Conservation (phyloP, 495 filamentous ascomycete species). For the Lophium mytilinum region DNA sequence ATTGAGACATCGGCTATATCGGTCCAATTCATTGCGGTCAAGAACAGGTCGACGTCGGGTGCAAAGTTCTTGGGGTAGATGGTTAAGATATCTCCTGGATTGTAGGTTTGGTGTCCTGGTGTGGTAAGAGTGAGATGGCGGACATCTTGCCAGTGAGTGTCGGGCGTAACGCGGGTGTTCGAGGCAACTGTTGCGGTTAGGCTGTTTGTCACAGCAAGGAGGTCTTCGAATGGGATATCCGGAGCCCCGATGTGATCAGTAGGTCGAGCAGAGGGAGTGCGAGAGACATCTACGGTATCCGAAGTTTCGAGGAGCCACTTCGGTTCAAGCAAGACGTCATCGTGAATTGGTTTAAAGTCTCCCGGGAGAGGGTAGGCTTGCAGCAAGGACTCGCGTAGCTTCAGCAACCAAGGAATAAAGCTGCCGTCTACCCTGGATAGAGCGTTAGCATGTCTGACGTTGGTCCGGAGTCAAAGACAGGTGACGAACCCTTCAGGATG, state of each 20-base stretch:
- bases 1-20: slow-evolving; percentile 59
- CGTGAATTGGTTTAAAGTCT: slow-evolving; percentile 60
- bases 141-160: slow-evolving; percentile 88
- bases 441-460: slow-evolving; percentile 19
- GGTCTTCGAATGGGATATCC: slow-evolving; percentile 32
- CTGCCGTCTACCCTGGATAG: slow-evolving; percentile 62
- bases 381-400: slow-evolving; percentile 56
- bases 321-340: slow-evolving; percentile 66
- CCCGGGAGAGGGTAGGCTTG: slow-evolving; percentile 59
- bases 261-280: background rate
- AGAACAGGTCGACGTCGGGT: slow-evolving; percentile 64
- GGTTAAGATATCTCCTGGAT: slow-evolving; percentile 66
- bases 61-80: slow-evolving; percentile 84
- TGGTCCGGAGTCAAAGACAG: background rate
- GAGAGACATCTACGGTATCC: background rate
- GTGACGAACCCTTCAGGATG: slow-evolving; percentile 76
- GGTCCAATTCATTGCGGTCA: slow-evolving; percentile 69
- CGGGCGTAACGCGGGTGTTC: slow-evolving; percentile 69
- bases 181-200: slow-evolving; percentile 37
- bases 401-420: slow-evolving; percentile 69
- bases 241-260: background rate
- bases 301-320: slow-evolving; percentile 60
- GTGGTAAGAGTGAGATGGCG: slow-evolving; percentile 59
- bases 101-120: slow-evolving; percentile 38
- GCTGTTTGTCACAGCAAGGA: slow-evolving; percentile 50